Base-by-base conservation (phyloP, 441 rosid species). In the Adansonia gregorii region DNA sequence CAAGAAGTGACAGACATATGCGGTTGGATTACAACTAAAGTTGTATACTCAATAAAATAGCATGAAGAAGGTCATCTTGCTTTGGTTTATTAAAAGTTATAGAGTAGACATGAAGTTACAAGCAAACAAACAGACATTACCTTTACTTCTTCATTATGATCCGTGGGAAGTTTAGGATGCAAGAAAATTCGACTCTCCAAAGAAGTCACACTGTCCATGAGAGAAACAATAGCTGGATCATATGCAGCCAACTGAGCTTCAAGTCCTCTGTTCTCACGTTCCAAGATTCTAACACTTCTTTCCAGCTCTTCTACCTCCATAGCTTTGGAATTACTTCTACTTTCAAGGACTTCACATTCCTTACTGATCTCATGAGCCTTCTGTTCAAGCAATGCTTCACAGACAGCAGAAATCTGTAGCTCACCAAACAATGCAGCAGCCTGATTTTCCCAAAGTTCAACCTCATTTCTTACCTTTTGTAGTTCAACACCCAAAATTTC, bases 191-290 rank as follows among this genome's bases (percentile, higher is more conserved):
- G 89, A 73, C 81, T 85, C 82, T 93, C 98, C 83, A 97, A 83
- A 74, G 97, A 91, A 49, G 84, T 72, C 60, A 97, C 67, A 79
- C 88, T 83, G 43, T 90, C 89, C 81, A 77, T 83, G 83, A 97
- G 83, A 82, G 91, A 86, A 80, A 76, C 72, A 52, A 93, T 80
- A 61, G 86, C 91, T 39, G 89, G 87, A 72, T 79, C 66, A 82
- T 87, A 88, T 59, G 87, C 88, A 63, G 80, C 82, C 80, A 89
- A 79, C 81, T 83, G 87, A 78, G 82, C 84, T 67, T 86, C 85
- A 27, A 93, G 86, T 82, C 84, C 92, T 67, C 74, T 88, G 80
- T 89, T 89, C 73, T 84, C 85, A 64, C 82, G 85, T 76, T 90
- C 97, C 85, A 93, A 82, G 70, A 79, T 78, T 78, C 71, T 65